Evolutionary conservation across 169 alveolate genomes (phyloP).

Genomic region (Plasmodium knowlesi): DNA sequence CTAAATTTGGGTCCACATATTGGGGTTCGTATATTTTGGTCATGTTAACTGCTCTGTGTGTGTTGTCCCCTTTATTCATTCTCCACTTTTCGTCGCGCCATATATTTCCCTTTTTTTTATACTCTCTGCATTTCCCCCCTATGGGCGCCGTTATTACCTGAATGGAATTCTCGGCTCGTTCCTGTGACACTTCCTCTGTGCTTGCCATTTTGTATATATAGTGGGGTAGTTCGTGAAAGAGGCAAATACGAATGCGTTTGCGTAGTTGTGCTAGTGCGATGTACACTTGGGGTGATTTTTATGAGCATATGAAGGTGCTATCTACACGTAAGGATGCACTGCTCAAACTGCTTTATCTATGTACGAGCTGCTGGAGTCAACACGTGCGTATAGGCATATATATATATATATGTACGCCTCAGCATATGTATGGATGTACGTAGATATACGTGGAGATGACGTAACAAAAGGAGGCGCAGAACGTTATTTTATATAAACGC

Average conservation of each 20-base stretch:
- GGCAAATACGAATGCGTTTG: background rate
- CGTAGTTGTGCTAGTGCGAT: background rate
- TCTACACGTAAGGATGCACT: background rate
- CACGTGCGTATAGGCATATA: background rate
- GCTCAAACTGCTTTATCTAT: background rate
- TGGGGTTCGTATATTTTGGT: background rate
- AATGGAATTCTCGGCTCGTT: slow-evolving; percentile 74
- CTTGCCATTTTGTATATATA: slow-evolving; percentile 43
- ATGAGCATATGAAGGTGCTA: background rate
- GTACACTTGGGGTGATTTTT: background rate
- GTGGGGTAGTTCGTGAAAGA: background rate
- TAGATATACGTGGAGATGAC: background rate
- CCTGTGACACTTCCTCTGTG: slow-evolving; percentile 68
- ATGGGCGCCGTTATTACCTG: slow-evolving; percentile 22
- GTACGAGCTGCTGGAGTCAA: background rate
- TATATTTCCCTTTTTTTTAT: background rate
- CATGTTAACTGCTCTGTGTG: background rate
- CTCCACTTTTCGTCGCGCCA: background rate
- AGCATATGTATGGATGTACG: background rate
- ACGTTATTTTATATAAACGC: background rate
- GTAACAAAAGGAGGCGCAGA: background rate
- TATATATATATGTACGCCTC: background rate
- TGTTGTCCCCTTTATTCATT: background rate
- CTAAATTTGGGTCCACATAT: background rate
- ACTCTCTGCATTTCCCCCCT: background rate